phyloP scores from a whole-genome alignment of 257 asterid genomes.

The Ajuga chamaepitys region DNA sequence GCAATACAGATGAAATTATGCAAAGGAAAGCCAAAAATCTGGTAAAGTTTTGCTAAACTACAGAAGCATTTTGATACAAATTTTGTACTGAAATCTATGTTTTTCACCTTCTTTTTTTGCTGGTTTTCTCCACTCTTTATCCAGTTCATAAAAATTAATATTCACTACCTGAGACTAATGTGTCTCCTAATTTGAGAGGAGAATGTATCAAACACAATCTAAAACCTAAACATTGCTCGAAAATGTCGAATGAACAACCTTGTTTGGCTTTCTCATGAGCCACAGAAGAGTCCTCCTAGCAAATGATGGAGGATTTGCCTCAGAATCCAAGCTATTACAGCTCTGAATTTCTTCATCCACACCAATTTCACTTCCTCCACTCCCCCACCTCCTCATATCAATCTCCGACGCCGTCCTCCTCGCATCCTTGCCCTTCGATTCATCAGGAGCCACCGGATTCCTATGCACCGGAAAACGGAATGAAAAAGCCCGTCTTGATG shows the following conservation, averaged over 20 bases:
- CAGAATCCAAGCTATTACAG: conserved; percentile 56
- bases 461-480: conserved; percentile 45
- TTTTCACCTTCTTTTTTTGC: not conserved
- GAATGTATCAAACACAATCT: not conserved
- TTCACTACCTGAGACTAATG: not conserved
- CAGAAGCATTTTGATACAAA: not conserved
- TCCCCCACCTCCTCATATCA: conserved; percentile 43
- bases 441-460: conserved; percentile 17
- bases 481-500: conserved; percentile 60
- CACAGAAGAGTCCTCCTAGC: conserved; percentile 73
- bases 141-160: not conserved
- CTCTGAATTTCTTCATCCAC: conserved; percentile 49
- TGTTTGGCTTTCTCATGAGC: conserved; percentile 79
- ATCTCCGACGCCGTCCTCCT: conserved; percentile 51
- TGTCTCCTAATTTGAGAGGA: not conserved
- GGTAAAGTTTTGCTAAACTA: not conserved
- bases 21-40: not conserved
- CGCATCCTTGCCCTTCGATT: conserved; percentile 24
- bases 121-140: not conserved
- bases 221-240: conserved; percentile 42
- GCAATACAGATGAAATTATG: not conserved
- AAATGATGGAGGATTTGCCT: conserved; percentile 50
- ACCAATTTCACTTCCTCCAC: conserved; percentile 40
- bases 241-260: conserved; percentile 55
- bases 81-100: not conserved